phyloP scores from a whole-genome alignment of 495 filamentous ascomycete species.

The Cercophora newfieldiana region DNA sequence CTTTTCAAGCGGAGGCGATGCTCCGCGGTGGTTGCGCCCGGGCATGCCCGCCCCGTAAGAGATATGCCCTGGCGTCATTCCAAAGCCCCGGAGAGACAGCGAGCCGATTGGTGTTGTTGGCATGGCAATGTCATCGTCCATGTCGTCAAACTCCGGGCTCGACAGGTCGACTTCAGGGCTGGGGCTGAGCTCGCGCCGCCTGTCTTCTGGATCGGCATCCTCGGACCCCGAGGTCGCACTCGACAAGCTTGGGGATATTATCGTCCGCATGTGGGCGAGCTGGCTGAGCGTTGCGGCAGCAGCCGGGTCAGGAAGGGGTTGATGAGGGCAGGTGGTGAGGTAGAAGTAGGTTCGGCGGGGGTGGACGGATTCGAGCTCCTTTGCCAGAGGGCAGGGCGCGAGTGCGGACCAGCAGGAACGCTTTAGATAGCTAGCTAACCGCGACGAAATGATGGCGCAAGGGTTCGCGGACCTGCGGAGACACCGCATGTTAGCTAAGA shows the following conservation, averaged over 20 bases:
- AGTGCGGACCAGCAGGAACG: conserved; percentile 76
- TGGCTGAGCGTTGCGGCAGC: conserved; percentile 43
- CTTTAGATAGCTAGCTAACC: conserved; percentile 84
- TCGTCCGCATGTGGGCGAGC: conserved; percentile 44
- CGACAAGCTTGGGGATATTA: conserved; percentile 84
- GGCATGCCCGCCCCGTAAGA: conserved; percentile 13
- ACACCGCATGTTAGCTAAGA: conserved; percentile 36
- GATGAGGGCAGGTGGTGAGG: conserved; percentile 79
- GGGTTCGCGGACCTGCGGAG: conserved; percentile 85
- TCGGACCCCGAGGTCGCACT: conserved; percentile 67
- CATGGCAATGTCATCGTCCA: conserved; percentile 58
- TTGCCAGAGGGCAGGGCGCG: conserved; percentile 83
- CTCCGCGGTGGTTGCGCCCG: conserved; percentile 64
- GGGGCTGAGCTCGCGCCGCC: conserved; percentile 74
- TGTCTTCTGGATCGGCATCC: conserved; percentile 68
- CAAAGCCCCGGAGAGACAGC: conserved; percentile 52
- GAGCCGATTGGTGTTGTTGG: conserved; percentile 59
- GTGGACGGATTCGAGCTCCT: conserved; percentile 88
- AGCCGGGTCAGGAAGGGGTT: conserved; percentile 75
- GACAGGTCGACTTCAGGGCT: conserved; percentile 94
- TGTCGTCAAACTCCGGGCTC: conserved; percentile 79
- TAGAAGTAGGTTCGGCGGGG: conserved; percentile 96
- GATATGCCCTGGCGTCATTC: conserved; percentile 38
- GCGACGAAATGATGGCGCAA: conserved; percentile 89
- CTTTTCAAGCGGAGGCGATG: conserved; percentile 85